phyloP scores from a whole-genome alignment of 805 yeast species.

The Ogataea parapolymorpha region DNA sequence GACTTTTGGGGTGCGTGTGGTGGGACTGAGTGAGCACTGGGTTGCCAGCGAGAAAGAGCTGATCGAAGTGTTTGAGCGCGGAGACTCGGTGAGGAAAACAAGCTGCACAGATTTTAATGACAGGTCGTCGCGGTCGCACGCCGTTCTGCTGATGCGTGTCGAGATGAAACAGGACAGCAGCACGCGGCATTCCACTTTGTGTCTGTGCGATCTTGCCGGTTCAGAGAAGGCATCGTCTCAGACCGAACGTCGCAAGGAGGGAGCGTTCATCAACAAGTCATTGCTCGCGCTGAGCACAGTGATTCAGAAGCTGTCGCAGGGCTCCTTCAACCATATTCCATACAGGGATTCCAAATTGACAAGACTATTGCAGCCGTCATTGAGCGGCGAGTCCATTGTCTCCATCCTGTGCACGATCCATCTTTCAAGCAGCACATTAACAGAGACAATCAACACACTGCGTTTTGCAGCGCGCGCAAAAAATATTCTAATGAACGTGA shows the following conservation, averaged over 20 bases:
- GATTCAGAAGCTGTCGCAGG: slow-evolving; percentile 64
- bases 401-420: slow-evolving; percentile 86
- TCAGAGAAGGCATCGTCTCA: slow-evolving; percentile 84
- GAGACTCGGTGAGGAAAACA: slow-evolving; percentile 74
- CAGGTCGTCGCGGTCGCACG: slow-evolving; percentile 88
- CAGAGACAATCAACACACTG: slow-evolving; percentile 83
- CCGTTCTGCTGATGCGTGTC: slow-evolving; percentile 71
- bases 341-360: slow-evolving; percentile 93
- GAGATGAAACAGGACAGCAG: slow-evolving; percentile 42
- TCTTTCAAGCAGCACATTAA: slow-evolving; percentile 51
- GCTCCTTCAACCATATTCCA: slow-evolving; percentile 61
- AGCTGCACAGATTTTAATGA: slow-evolving; percentile 88
- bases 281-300: slow-evolving; percentile 87
- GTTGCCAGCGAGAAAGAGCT: slow-evolving; percentile 61
- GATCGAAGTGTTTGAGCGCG: slow-evolving; percentile 54
- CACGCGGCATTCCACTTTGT: slow-evolving; percentile 55
- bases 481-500: slow-evolving; percentile 70
- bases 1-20: slow-evolving; percentile 64
- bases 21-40: slow-evolving; percentile 64
- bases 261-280: slow-evolving; percentile 88
- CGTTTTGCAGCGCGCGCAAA: slow-evolving; percentile 94
- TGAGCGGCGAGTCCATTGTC: slow-evolving; percentile 82
- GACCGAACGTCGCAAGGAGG: slow-evolving; percentile 85
- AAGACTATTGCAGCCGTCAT: slow-evolving; percentile 83
- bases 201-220: slow-evolving; percentile 94